Evolutionary conservation across 2,329 filamentous ascomycete species (phyloP).

Genomic region (Claviceps humidiphila): DNA sequence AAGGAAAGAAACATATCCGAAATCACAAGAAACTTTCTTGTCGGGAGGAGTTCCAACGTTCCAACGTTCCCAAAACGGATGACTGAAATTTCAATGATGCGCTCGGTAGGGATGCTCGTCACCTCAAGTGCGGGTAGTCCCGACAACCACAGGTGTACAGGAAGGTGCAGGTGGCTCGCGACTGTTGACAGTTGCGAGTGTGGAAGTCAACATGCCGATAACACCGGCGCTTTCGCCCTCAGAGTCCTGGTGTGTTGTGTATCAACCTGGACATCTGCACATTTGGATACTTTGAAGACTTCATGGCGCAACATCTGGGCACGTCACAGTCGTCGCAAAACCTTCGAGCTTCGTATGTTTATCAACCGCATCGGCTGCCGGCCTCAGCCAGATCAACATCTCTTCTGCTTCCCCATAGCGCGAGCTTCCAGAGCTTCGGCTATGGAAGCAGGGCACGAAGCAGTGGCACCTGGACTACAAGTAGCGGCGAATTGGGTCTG

Average conservation of each 20-base stretch:
- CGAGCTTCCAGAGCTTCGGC: constrained; percentile 13
- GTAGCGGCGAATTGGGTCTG: constrained; percentile 35
- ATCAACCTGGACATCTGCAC: not conserved
- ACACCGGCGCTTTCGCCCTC: not conserved
- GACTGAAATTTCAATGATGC: not conserved
- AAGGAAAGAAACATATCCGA: not conserved
- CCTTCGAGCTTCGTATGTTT: constrained; percentile 7
- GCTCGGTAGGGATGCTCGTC: not conserved
- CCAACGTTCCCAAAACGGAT: too few relatives aligned
- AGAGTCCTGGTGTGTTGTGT: not conserved
- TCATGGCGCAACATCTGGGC: constrained; percentile 14
- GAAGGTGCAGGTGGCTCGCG: not conserved
- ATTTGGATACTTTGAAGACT: not conserved
- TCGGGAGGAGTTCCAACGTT: not conserved
- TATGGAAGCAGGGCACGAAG: constrained; percentile 19
- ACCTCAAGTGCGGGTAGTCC: not conserved
- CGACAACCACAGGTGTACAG: not conserved
- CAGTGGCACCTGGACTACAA: constrained; percentile 46
- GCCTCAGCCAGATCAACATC: constrained; percentile 16
- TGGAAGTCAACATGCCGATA: not conserved
- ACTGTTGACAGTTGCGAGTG: not conserved
- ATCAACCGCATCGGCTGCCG: constrained; percentile 8
- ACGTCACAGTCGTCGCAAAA: constrained; percentile 10
- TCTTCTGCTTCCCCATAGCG: constrained; percentile 13
- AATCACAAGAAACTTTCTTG: not conserved